These are phyloP conservation scores for Erysimum cheiri DNA, from an alignment of 441 rosid genomes.

Conservation along the genomic window DNA sequence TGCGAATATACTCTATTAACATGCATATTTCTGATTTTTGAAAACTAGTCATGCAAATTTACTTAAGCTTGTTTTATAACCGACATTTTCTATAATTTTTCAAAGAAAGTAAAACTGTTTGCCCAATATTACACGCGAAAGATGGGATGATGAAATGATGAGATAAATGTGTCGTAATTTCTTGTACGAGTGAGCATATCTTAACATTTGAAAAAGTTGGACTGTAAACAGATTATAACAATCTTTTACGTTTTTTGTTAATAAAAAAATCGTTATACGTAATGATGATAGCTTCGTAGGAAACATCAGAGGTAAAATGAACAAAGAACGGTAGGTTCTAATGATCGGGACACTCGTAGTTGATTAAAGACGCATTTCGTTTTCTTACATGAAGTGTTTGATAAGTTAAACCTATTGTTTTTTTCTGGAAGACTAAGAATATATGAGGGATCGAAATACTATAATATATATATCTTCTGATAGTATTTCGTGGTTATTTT, in stretches of 20 bases:
- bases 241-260: conserved; percentile 24
- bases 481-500: background rate
- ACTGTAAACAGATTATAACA: conserved; percentile 47
- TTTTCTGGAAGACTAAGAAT: conserved; percentile 24
- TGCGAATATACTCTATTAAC: background rate
- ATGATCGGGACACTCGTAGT: conserved; percentile 40
- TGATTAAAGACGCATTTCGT: conserved; percentile 32
- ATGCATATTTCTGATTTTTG: background rate
- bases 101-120: conserved; percentile 3
- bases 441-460: background rate
- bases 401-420: conserved; percentile 32
- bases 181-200: conserved; percentile 40
- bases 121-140: conserved; percentile 9
- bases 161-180: conserved; percentile 34
- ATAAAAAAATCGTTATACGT: conserved; percentile 26
- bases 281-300: conserved; percentile 36
- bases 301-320: conserved; percentile 33
- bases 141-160: background rate
- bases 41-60: background rate
- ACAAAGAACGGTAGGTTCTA: conserved; percentile 46
- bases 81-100: conserved; percentile 17
- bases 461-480: background rate
- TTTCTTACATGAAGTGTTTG: conserved; percentile 41
- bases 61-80: conserved; percentile 1
- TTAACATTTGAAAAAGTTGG: conserved; percentile 30